Evolutionary conservation across 1,284 basidiomycete genomes (phyloP), one percentile per base, ranked within the genome.

Genomic region (Tylopilus sp.): DNA sequence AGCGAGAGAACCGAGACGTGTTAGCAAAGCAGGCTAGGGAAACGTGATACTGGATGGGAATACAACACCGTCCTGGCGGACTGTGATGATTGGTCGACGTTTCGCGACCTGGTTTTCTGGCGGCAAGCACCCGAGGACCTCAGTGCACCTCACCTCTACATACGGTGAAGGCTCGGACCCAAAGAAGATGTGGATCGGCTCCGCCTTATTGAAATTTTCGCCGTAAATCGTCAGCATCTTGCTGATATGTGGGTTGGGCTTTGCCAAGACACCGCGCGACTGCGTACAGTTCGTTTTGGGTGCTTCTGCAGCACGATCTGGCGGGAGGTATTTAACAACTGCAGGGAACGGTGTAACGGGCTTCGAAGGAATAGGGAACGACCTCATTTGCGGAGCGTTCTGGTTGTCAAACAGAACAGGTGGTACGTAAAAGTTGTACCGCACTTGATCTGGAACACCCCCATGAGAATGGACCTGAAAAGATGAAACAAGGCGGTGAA

Each of bases 401-500:
- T 86, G 85, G 58, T 82, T 82, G 71, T 89, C 86, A 67, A 84
- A 89, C 43, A 89, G 73, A 34, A 86, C 78, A 1, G 89, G 88
- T n/a, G 92, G 91, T 6, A 93, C 84, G 65, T 91, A 94, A 71
- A 95, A 95, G 64, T 93, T 94, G 73, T 94, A 94, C 52, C 86
- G 79, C 51, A 91, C 79, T 77, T 91, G 89, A 64, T 91, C 87
- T 84, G 63, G 50, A 52, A 55, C 37, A 50, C n/a, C 48, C 29
- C 37, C 40, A 35, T 59, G 45, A 56, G 46, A 47, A 46, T 18
- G 45, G 44, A 50, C 47, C 21, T 16, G 16, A 29, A 40, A 15
- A 19, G 41, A 41, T 28, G n/a, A 30, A 44, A 33, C 30, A 18
- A 33, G 25, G n/a, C 2, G 29, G 40, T 21, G 19, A 5, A 65